These are phyloP conservation scores for Aspergillus leporis DNA, from an alignment of 495 filamentous ascomycete genomes.

Conservation along the genomic window DNA sequence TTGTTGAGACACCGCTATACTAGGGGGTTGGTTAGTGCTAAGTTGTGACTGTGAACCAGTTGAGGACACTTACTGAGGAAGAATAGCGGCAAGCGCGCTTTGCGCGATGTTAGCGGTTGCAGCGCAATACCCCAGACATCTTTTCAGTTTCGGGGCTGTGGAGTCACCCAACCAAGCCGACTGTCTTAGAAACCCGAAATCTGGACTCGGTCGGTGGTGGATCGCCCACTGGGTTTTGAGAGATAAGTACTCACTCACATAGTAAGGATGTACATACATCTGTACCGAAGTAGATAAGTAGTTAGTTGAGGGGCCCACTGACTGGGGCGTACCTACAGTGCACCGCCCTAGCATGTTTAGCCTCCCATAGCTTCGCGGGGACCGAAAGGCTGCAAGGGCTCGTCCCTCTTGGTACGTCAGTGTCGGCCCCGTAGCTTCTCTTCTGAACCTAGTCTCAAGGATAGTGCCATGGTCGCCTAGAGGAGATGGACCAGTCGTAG, in stretches of 20 bases:
- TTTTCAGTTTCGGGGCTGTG: conserved; percentile 22
- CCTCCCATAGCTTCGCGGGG: conserved; percentile 6
- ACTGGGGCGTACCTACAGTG: conserved; percentile 13
- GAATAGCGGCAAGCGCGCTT: conserved; percentile 48
- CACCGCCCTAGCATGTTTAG: conserved; percentile 6
- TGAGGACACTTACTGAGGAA: neutral
- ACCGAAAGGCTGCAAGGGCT: conserved; percentile 23
- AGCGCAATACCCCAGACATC: conserved; percentile 40
- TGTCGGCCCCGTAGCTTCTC: conserved; percentile 21
- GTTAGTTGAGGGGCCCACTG: conserved; percentile 8
- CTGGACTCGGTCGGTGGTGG: conserved; percentile 20
- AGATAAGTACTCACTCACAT: conserved; percentile 3
- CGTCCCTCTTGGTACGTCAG: conserved; percentile 28
- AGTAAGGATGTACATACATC: conserved; percentile 6
- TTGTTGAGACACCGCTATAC: conserved; percentile 19
- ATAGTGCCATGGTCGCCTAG: conserved; percentile 19
- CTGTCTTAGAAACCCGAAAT: conserved; percentile 12
- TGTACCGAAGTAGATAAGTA: conserved; percentile 4
- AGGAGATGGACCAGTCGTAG: conserved; percentile 20
- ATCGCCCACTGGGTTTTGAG: conserved; percentile 14
- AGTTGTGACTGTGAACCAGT: neutral
- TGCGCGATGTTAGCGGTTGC: conserved; percentile 43
- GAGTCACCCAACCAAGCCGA: conserved; percentile 24
- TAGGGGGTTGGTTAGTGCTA: neutral
- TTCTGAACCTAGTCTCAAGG: conserved; percentile 15